Evolutionary conservation across 148 eudicot species (phyloP).

Genomic region (Vaccinium corymbosum): DNA sequence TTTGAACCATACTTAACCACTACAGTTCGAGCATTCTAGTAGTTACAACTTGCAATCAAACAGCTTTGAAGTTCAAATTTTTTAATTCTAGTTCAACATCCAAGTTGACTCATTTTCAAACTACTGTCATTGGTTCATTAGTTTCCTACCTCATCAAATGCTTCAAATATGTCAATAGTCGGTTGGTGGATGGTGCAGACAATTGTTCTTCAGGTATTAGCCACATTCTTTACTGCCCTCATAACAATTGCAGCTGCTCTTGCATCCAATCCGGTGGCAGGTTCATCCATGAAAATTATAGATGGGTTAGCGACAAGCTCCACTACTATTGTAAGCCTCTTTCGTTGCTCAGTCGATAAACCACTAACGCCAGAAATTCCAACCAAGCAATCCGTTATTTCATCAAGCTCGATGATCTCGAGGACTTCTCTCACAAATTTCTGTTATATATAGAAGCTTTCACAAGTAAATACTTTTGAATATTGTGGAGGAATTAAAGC

Average conservation of each 20-base stretch:
- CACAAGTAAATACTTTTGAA: background rate
- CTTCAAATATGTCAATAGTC: conserved; percentile 86
- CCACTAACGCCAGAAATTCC: conserved; percentile 70
- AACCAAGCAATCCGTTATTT: conserved; percentile 57
- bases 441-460: conserved; percentile 22
- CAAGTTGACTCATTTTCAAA: background rate
- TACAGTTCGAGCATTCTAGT: background rate
- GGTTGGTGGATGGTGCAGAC: conserved; percentile 94
- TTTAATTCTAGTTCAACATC: background rate
- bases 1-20: background rate
- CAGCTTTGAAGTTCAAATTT: background rate
- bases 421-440: conserved; percentile 75
- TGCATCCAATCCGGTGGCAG: conserved; percentile 84
- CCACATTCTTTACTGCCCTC: conserved; percentile 73
- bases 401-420: conserved; percentile 68
- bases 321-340: conserved; percentile 79
- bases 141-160: conserved; percentile 75
- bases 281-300: conserved; percentile 89
- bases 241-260: conserved; percentile 91
- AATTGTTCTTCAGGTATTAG: conserved; percentile 68
- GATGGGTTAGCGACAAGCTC: conserved; percentile 93
- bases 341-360: conserved; percentile 81
- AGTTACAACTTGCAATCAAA: background rate
- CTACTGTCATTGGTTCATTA: background rate
- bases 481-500: background rate